A percentile compares a stretch with the other conserved stretches of the same genome.
phyloP scores from a whole-genome alignment of 257 asterid species.

The Nicotiana attenuata region DNA sequence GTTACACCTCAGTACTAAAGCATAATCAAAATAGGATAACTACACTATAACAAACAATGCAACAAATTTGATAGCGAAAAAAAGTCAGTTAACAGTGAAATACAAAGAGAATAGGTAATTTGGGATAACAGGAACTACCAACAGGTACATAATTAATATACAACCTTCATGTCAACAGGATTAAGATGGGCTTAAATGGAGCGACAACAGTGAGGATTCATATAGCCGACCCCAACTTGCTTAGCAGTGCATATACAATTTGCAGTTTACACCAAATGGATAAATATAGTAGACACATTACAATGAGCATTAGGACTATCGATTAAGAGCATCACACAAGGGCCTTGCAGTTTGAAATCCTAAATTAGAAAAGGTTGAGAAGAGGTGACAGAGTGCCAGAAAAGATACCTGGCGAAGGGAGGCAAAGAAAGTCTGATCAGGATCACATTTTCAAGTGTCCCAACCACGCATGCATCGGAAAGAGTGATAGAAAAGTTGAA shows the following conservation, averaged over 20 bases:
- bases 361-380: neutral
- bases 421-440: neutral
- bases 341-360: neutral
- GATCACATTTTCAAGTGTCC: neutral
- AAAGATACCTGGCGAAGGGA: neutral
- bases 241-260: neutral
- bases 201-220: neutral
- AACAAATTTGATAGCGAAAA: neutral
- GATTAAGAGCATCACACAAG: neutral
- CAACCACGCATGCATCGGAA: neutral
- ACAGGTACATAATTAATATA: neutral
- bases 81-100: neutral
- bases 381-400: neutral
- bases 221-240: too few relatives aligned
- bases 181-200: neutral
- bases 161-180: neutral
- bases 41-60: neutral
- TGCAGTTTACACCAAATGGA: neutral
- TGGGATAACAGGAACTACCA: neutral
- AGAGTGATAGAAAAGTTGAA: neutral
- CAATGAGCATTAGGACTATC: neutral
- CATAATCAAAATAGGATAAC: neutral
- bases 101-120: neutral
- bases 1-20: neutral
- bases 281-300: neutral